A percentile compares a stretch with the other conserved stretches of the same genome.
These are phyloP conservation scores for Populus tremula DNA, from an alignment of 345 rosid species.

Conservation along the genomic window DNA sequence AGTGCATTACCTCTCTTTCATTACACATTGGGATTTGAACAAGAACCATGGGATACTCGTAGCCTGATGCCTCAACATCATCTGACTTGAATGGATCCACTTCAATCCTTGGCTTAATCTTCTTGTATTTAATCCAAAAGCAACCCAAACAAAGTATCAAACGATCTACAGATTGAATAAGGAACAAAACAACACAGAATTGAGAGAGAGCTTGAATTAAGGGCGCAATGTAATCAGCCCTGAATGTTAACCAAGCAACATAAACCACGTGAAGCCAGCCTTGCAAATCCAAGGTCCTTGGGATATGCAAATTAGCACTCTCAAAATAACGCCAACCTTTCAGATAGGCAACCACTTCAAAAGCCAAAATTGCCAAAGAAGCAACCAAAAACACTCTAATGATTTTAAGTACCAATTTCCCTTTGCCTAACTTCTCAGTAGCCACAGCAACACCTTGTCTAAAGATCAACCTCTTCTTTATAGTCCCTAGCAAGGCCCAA, in stretches of 20 bases:
- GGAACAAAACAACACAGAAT: slow-evolving; percentile 67
- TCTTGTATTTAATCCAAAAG: slow-evolving; percentile 76
- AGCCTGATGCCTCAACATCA: slow-evolving; percentile 53
- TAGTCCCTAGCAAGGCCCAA: slow-evolving; percentile 77
- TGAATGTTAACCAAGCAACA: slow-evolving; percentile 55
- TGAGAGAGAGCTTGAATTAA: slow-evolving; percentile 53
- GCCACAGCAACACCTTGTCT: slow-evolving; percentile 56
- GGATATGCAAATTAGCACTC: slow-evolving; percentile 60
- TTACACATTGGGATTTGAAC: slow-evolving; percentile 90
- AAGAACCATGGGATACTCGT: slow-evolving; percentile 72
- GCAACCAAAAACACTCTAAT: slow-evolving; percentile 52
- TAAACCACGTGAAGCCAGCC: slow-evolving; percentile 61
- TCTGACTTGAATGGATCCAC: slow-evolving; percentile 53
- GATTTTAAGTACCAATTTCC: slow-evolving; percentile 51
- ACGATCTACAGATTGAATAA: slow-evolving; percentile 74
- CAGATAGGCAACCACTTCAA: slow-evolving; percentile 66
- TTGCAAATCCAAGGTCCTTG: slow-evolving; percentile 53
- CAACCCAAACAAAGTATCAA: slow-evolving; percentile 70
- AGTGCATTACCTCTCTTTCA: slow-evolving; percentile 61
- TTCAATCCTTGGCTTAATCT: slow-evolving; percentile 54
- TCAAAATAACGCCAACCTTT: slow-evolving; percentile 80
- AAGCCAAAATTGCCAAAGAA: slow-evolving; percentile 50
- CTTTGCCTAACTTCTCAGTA: slow-evolving; percentile 60
- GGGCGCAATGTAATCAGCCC: slow-evolving; percentile 74
- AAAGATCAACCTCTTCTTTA: slow-evolving; percentile 64